phyloP scores from a whole-genome alignment of 352 stramenopile genomes.

The Pseudoperonospora humuli region DNA sequence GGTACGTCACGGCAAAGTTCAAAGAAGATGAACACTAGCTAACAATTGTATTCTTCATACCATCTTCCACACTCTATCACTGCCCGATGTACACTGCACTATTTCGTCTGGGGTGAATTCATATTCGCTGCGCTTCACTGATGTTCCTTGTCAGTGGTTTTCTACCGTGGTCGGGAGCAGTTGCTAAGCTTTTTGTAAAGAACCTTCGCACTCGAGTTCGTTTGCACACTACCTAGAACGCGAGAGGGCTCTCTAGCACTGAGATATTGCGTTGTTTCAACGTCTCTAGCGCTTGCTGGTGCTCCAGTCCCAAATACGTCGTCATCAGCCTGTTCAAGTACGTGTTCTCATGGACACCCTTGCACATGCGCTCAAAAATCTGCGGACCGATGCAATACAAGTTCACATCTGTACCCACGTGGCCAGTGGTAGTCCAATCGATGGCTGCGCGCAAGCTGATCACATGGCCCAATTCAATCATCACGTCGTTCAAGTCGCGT shows the following conservation, averaged over 20 bases:
- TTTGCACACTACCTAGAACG: too few relatives aligned
- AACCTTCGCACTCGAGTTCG: too few relatives aligned
- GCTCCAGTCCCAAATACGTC: constrained; percentile 54
- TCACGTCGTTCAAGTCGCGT: constrained; percentile 29
- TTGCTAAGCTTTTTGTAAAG: too few relatives aligned
- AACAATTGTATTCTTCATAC: too few relatives aligned
- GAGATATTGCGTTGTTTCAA: constrained; percentile 39
- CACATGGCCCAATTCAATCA: constrained; percentile 43
- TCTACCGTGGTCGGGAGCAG: too few relatives aligned
- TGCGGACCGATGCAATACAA: constrained; percentile 61
- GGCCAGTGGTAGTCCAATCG: constrained; percentile 52
- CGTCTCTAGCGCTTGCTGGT: constrained; percentile 50
- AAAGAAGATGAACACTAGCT: too few relatives aligned
- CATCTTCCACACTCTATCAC: too few relatives aligned
- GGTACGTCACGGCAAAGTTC: too few relatives aligned
- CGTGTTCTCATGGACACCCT: constrained; percentile 57
- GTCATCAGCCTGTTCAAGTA: constrained; percentile 75
- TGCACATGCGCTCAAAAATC: constrained; percentile 53
- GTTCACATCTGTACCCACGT: constrained; percentile 67
- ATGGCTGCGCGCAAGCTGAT: constrained; percentile 36
- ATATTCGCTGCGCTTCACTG: too few relatives aligned
- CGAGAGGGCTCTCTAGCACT: constrained; percentile 19
- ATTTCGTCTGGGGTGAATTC: too few relatives aligned
- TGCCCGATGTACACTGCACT: too few relatives aligned
- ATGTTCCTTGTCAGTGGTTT: too few relatives aligned